Percentiles rank a stretch among this genome's conserved stretches.
Evolutionary conservation across 345 rosid genomes (phyloP).

Genomic region (Excoecaria cochinchinensis): DNA sequence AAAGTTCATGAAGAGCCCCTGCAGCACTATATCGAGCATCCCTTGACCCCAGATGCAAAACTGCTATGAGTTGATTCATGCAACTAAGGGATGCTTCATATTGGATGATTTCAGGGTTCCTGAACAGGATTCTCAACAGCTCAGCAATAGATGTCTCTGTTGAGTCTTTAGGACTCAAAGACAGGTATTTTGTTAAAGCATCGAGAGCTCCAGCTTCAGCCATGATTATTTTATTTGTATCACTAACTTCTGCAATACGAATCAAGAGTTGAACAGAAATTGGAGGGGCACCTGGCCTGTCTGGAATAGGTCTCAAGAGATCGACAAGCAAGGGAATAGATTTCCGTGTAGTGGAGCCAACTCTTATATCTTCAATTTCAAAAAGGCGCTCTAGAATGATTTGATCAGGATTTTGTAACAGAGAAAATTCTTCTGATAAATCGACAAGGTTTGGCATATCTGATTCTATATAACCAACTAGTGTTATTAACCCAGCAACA

Average conservation of each 20-base stretch:
- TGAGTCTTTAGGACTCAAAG: conserved; percentile 80
- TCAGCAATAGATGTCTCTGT: conserved; percentile 73
- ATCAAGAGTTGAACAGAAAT: conserved; percentile 66
- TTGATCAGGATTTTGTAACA: conserved; percentile 59
- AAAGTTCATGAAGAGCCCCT: conserved; percentile 75
- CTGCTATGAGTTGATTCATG: conserved; percentile 83
- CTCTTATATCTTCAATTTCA: conserved; percentile 70
- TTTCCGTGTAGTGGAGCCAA: conserved; percentile 70
- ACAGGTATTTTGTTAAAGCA: conserved; percentile 74
- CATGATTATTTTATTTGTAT: conserved; percentile 68
- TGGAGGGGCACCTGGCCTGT: conserved; percentile 85
- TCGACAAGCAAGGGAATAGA: conserved; percentile 87
- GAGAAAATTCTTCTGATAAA: conserved; percentile 64
- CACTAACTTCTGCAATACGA: conserved; percentile 65
- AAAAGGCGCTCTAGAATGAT: conserved; percentile 68
- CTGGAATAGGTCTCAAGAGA: conserved; percentile 83
- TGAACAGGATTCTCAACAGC: conserved; percentile 65
- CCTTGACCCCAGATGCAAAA: conserved; percentile 73
- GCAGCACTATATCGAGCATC: conserved; percentile 79
- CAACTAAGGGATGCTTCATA: conserved; percentile 67
- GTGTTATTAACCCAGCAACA: conserved; percentile 64
- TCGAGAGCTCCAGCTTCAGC: conserved; percentile 94
- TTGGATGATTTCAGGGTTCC: conserved; percentile 64
- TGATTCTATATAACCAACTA: conserved; percentile 67
- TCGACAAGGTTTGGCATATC: conserved; percentile 49